Evolutionary conservation across 495 filamentous ascomycete genomes (phyloP), one percentile per base, ranked within the genome.

Genomic region (Neurospora sp.): DNA sequence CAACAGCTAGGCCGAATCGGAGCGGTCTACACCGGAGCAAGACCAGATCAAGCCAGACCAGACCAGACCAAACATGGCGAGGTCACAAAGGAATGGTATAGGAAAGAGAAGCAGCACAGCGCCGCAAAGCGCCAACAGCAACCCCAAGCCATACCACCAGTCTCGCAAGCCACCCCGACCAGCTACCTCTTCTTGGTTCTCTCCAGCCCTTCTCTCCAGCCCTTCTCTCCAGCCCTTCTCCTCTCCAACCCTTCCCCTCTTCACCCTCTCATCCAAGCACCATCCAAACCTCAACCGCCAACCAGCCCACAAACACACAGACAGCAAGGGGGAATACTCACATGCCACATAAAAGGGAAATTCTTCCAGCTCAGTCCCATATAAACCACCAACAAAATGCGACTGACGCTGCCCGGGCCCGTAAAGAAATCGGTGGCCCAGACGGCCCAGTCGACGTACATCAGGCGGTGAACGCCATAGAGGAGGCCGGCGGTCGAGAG

Each of bases 331-430:
- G 0, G 27, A 31, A 31, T 7, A 82, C 88, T 44, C 84, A 92
- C 91, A 78, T 92, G 91, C 92, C 92, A 94, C 14, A 87, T 85
- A n/a, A 90, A 80, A 0, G 92, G 92, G n/a, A 93, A 68, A 73
- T 84, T 91, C 85, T 94, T 94, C 84, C 90, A 82, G 77, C 93
- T 92, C 12, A 85, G 74, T 1, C 90, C 75, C 6, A 88, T 81
- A 20, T 91, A 81, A 6, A 88, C 20, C 5, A 90, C 71, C 31
- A 85, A 83, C 10, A 89, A 69, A 61, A 86, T 82, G 3, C 86
- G 81, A 37, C 81, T 84, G 0, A 80, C 84, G 41, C 83, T 81
- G 2, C 85, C 85, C 0, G 87, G 86, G 0, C 85, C 87, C 0
- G 82, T 86, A 75, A 88, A 78, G 74, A 84, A 86, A n/a, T 81